Conservation (phyloP, 345 rosid species). For the Boechera divaricarpa region DNA sequence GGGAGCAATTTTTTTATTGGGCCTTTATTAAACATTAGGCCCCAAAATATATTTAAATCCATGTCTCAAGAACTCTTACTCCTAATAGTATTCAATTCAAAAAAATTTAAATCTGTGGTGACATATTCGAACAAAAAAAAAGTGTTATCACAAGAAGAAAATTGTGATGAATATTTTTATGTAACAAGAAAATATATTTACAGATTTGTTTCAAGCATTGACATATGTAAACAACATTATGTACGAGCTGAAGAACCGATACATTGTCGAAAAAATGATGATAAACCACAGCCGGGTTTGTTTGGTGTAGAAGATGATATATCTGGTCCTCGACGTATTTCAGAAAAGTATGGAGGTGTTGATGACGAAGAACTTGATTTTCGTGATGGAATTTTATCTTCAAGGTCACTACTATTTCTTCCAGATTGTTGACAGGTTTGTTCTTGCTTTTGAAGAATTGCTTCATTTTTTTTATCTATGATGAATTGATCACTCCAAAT, state of each 20-base stretch:
- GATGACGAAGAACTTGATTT: constrained; percentile 33
- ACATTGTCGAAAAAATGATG: constrained; percentile 33
- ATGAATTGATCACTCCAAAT: constrained; percentile 30
- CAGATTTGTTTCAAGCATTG: neutral
- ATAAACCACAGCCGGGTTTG: constrained; percentile 32
- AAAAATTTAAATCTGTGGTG: neutral
- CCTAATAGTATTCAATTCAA: neutral
- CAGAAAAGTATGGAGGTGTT: constrained; percentile 17
- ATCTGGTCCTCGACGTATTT: neutral
- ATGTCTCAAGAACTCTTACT: neutral
- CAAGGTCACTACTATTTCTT: neutral
- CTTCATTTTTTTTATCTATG: neutral
- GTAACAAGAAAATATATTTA: neutral
- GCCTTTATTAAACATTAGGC: neutral
- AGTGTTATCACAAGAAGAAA: neutral
- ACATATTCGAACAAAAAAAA: neutral
- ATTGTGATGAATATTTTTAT: neutral
- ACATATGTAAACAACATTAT: neutral
- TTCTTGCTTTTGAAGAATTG: constrained; percentile 10
- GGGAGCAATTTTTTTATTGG: neutral
- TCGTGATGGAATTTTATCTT: neutral
- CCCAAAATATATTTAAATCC: neutral
- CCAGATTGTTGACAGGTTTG: neutral
- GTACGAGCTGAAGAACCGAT: constrained; percentile 24
- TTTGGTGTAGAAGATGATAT: neutral